phyloP scores from a whole-genome alignment of 1,284 basidiomycete genomes.

The Blastosporella zonata region DNA sequence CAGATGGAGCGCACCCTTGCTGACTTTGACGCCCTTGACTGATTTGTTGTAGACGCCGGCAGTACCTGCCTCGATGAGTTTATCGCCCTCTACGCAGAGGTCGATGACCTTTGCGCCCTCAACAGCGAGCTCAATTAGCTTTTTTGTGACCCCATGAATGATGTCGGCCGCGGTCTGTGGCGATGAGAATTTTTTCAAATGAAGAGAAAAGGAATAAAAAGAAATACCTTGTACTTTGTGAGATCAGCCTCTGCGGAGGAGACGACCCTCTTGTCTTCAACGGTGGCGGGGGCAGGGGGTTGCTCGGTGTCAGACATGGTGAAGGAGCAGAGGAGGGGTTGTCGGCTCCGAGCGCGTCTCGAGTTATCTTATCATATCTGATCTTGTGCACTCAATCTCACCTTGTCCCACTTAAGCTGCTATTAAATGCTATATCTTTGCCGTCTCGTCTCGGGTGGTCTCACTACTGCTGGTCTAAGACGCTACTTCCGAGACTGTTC shows the following conservation, averaged over 20 bases:
- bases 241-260: slow-evolving; percentile 69
- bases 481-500: slow-evolving; percentile 5
- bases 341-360: slow-evolving; percentile 6
- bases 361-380: slow-evolving; percentile 21
- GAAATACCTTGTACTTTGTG: slow-evolving; percentile 77
- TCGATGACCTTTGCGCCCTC: slow-evolving; percentile 90
- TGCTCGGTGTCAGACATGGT: slow-evolving; percentile 57
- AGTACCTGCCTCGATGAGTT: slow-evolving; percentile 84
- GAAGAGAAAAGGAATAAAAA: slow-evolving; percentile 12
- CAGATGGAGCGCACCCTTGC: slow-evolving; percentile 65
- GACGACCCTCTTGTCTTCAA: slow-evolving; percentile 44
- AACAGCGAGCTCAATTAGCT: slow-evolving; percentile 71
- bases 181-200: slow-evolving; percentile 12
- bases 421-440: neutral
- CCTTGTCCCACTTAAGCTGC: no score
- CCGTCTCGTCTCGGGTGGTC: neutral
- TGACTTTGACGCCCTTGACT: slow-evolving; percentile 82
- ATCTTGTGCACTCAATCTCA: slow-evolving; percentile 8
- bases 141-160: slow-evolving; percentile 82
- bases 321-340: slow-evolving; percentile 1
- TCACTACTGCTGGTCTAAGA: neutral
- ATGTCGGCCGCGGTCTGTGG: slow-evolving; percentile 85
- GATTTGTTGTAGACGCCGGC: slow-evolving; percentile 88
- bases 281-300: slow-evolving; percentile 30
- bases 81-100: slow-evolving; percentile 91